Evolutionary conservation across 1,284 basidiomycete genomes (phyloP), one percentile per base, ranked within the genome.

Genomic region (Uromyces viciae-fabae): DNA sequence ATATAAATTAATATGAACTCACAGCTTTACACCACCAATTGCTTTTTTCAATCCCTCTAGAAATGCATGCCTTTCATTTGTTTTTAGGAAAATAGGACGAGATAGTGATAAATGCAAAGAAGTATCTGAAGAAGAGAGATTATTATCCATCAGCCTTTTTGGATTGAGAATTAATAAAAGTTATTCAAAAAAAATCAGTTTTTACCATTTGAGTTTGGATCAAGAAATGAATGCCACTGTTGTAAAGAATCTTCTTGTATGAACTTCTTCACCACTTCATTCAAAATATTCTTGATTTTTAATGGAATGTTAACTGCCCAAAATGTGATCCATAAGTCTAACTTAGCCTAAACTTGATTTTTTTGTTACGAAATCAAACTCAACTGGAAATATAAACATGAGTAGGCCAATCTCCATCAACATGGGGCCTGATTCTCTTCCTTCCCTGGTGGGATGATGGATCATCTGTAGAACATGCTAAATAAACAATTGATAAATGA

Each of bases 391-490:
- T 88, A 84, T 92, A 94, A 80, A 94, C 88, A 86, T 93, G 90
- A 19, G 91, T 88, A 0, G 91, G 90, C 84, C 90, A 94, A 85
- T 93, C 92, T 0, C 93, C 93, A 38, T 93, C 91, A 14, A 92
- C 89, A 84, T 93, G 92, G 0, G 92, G 92, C 0, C 87, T 88
- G 0, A 89, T 88, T n/a, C 93, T 89, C 73, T 88, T 87, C n/a
- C 93, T 89, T 19, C 93, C 93, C 86, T 93, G 92, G 84, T 94
- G 93, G 14, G 90, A 86, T 4, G 89, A 86, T 1, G 93, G 92
- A 83, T 92, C 86, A 84, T 2, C 11, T 5, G 5, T 36, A 14
- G n/a, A 28, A 33, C 15, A 28, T 43, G 25, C 25, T 5, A 38
- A 17, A 3, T 43, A 14, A 68, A 43, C 91, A 9, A 88, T 83